A percentile compares a stretch with the other conserved stretches of the same genome.
These are phyloP conservation scores for Solanum pinnatisectum DNA, from an alignment of 257 asterid species.

Conservation along the genomic window DNA sequence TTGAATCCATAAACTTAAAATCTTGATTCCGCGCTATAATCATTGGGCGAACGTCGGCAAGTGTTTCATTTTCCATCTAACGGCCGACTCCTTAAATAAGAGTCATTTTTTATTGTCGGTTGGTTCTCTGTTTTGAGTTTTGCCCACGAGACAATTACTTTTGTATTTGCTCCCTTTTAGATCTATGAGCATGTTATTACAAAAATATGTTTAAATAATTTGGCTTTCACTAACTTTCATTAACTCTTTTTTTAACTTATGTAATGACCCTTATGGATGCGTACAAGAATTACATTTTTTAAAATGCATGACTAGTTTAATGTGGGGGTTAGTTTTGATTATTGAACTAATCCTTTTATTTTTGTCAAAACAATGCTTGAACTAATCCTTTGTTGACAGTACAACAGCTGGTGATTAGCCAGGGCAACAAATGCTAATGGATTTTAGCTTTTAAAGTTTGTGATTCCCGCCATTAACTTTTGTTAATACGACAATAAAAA, in stretches of 20 bases:
- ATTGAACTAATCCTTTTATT: neutral
- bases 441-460: neutral
- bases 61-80: neutral
- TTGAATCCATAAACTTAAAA: neutral
- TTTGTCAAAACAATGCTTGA: neutral
- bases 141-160: neutral
- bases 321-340: neutral
- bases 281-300: neutral
- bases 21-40: rapidly evolving
- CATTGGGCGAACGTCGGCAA: neutral
- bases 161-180: neutral
- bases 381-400: slow-evolving; percentile 1
- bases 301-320: neutral
- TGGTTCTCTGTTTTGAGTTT: neutral
- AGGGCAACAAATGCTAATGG: neutral
- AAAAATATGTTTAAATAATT: neutral
- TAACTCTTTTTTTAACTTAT: neutral
- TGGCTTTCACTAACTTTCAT: neutral
- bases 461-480: neutral
- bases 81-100: neutral
- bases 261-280: neutral
- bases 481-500: neutral
- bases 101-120: neutral
- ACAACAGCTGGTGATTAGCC: neutral
- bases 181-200: neutral